A percentile compares a stretch with the other conserved stretches of the same genome.
Conservation (phyloP, 257 asterid genomes). For the Echium plantagineum region DNA sequence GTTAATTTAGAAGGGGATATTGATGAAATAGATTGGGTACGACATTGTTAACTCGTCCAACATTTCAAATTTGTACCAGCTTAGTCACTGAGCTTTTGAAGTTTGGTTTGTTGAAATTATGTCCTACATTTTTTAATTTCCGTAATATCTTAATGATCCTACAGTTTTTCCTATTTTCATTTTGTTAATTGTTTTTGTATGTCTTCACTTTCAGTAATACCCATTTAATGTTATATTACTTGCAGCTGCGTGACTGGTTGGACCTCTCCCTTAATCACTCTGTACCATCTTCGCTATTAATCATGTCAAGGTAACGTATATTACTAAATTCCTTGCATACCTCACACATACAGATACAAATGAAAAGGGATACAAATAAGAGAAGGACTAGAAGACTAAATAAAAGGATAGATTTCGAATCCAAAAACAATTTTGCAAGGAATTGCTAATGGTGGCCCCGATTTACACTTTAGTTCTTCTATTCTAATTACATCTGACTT, state of each 20-base stretch:
- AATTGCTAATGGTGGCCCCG: background rate
- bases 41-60: no score
- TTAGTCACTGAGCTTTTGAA: no score
- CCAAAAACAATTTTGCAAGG: background rate
- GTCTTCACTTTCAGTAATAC: background rate
- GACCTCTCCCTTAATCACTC: constrained; percentile 84
- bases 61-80: no score
- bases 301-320: constrained; percentile 58
- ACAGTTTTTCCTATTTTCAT: background rate
- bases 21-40: no score
- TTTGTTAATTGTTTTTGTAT: background rate
- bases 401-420: background rate
- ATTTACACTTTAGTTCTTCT: background rate
- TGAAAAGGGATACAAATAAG: background rate
- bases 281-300: constrained; percentile 82
- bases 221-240: constrained; percentile 10
- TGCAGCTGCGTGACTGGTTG: constrained; percentile 87
- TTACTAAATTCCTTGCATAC: background rate
- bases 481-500: constrained; percentile 13
- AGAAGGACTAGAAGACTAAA: background rate
- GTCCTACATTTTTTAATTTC: no score
- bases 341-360: background rate
- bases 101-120: no score
- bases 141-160: background rate
- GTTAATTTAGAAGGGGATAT: no score